Conservation (phyloP, 1,139 yeast species). For the Hyphopichia pseudoburtonii region DNA sequence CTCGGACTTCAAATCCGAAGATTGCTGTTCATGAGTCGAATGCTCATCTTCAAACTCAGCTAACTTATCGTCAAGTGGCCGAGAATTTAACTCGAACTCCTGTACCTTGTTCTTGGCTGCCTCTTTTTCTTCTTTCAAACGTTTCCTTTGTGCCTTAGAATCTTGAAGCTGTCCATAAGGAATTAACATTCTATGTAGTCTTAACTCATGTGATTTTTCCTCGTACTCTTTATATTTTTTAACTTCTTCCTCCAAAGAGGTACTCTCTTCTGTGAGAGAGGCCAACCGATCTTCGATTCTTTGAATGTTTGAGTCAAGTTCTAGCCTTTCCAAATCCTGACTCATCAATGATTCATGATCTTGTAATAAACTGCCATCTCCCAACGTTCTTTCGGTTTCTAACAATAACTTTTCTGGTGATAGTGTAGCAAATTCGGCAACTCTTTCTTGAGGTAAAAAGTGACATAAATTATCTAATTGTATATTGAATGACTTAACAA, state of each 20-base stretch:
- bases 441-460: conserved; percentile 93
- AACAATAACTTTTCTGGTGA: conserved; percentile 71
- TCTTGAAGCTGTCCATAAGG: conserved; percentile 66
- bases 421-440: conserved; percentile 85
- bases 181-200: conserved; percentile 48
- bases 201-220: conserved; percentile 43
- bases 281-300: conserved; percentile 29
- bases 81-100: conserved; percentile 25
- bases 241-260: conserved; percentile 37
- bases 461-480: conserved; percentile 93
- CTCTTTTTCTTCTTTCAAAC: conserved; percentile 43
- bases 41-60: conserved; percentile 8
- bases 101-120: conserved; percentile 32
- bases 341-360: conserved; percentile 59
- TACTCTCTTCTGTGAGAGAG: conserved; percentile 31
- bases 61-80: conserved; percentile 30
- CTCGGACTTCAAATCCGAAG: neutral
- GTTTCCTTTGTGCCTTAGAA: conserved; percentile 42
- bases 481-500: conserved; percentile 58
- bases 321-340: conserved; percentile 44
- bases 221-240: conserved; percentile 39
- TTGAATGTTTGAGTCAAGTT: conserved; percentile 24
- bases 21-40: conserved; percentile 1
- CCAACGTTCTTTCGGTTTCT: conserved; percentile 83
- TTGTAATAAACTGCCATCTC: conserved; percentile 54